Base-by-base conservation (phyloP, 2,329 filamentous ascomycete species). In the Ceratocystis alfenasii region DNA sequence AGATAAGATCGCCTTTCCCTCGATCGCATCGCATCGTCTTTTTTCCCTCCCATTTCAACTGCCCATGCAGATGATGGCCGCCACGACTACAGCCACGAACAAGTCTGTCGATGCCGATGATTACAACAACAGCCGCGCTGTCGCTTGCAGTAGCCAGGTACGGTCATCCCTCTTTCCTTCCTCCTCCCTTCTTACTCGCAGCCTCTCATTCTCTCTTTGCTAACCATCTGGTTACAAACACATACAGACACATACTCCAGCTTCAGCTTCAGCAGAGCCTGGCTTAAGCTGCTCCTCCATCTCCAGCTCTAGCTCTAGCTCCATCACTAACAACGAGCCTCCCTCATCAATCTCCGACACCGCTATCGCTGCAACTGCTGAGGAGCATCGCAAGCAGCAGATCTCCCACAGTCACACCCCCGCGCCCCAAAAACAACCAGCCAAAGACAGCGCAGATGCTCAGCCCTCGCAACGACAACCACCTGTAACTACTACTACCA, bases 401-500 rank as follows among this genome's bases (percentile, higher is more conserved):
- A 64, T n/a, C 22, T 22, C 36, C 17, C n/a, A 4, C 10, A 41
- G 3, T 5, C 36, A 41, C 10, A 15, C 36, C 10, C 36, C 10
- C 10, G 10, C 36, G 36, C 36, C 3, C 36, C 36, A 41, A 41
- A 41, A 15, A 15, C 36, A 41, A 1, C 3, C 36, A 15, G 36
- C 10, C 36, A 41, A 41, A 12, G 36, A 41, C 36, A 41, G 36
- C 36, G 3, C 41, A 41, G 33, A 20, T 60, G 79, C 77, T 66
- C 30, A 65, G n/a, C 7, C 41, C 30, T 25, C 45, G 46, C 62
- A 64, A 44, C 62, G n/a, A 8, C 48, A 53, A 28, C 59, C 30
- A 7, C 41, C 62, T 41, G 36, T 15, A 41, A 41, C 36, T 30
- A 80, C 83, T 70, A 83, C 87, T 71, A 84, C 84, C 69, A 89